Conservation (phyloP, 1,284 basidiomycete species). For the Bondarzewia mesenterica region DNA sequence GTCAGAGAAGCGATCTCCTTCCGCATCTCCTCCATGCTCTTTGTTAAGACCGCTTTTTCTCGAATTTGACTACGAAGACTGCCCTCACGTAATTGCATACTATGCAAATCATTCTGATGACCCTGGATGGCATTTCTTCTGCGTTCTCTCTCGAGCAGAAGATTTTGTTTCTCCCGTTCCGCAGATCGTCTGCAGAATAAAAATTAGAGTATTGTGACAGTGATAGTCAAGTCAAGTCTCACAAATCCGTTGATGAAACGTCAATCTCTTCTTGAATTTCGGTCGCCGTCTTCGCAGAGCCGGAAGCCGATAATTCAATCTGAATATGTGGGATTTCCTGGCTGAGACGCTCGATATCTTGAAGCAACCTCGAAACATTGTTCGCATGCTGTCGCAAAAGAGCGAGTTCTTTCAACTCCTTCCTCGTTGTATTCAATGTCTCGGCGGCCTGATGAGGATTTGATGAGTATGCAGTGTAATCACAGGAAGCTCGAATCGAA, state of each 20-base stretch:
- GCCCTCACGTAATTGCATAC: conserved; percentile 55
- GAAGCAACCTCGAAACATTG: conserved; percentile 54
- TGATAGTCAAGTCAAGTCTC: no score
- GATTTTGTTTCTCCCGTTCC: conserved; percentile 57
- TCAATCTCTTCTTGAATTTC: conserved; percentile 79
- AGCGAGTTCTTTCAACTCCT: conserved; percentile 55
- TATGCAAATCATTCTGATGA: conserved; percentile 50
- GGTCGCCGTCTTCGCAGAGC: conserved; percentile 74
- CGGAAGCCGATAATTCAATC: conserved; percentile 58
- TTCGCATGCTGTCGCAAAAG: conserved; percentile 58
- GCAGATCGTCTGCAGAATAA: conserved; percentile 46
- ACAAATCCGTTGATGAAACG: conserved; percentile 59
- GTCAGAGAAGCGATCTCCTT: conserved; percentile 39
- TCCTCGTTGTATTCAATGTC: conserved; percentile 37
- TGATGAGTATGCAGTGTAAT: not conserved
- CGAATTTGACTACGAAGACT: conserved; percentile 55
- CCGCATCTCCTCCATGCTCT: conserved; percentile 53
- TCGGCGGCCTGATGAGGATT: conserved; percentile 34
- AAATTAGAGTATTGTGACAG: no score
- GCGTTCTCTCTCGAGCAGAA: conserved; percentile 62
- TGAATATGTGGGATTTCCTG: conserved; percentile 65
- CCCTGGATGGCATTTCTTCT: conserved; percentile 47
- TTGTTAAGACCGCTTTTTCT: conserved; percentile 55
- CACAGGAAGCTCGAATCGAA: conserved; percentile 17
- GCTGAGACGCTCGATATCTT: conserved; percentile 59